Percentiles rank a stretch among this genome's conserved stretches.
Conservation (phyloP, 768 basidiomycete genomes). For the Pleurotus djamor region DNA sequence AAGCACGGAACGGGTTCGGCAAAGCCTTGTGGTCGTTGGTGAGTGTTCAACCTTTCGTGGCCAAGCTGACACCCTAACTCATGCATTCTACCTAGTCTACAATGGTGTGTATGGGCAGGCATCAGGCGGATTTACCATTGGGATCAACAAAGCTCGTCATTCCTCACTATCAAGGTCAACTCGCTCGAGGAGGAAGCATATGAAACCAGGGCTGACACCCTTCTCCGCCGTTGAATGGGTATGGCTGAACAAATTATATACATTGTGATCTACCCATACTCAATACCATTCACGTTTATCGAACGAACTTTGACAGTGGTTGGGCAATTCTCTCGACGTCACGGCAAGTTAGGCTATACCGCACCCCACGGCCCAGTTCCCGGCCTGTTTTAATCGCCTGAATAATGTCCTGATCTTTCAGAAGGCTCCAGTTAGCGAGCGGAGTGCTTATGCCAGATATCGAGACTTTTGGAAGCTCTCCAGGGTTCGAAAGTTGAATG, state of each 20-base stretch:
- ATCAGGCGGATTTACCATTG: slow-evolving; percentile 57
- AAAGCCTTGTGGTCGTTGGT: slow-evolving; percentile 52
- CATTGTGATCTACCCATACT: neutral
- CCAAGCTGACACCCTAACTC: neutral
- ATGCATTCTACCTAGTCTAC: slow-evolving; percentile 25
- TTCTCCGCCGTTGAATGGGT: slow-evolving; percentile 17
- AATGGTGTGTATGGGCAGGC: slow-evolving; percentile 58
- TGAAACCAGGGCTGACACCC: slow-evolving; percentile 42
- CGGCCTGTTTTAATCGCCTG: slow-evolving; percentile 46
- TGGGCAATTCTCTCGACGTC: slow-evolving; percentile 67
- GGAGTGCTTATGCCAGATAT: slow-evolving; percentile 19
- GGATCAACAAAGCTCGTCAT: slow-evolving; percentile 32
- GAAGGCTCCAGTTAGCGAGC: slow-evolving; percentile 58
- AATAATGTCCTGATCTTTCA: slow-evolving; percentile 39
- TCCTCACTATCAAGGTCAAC: slow-evolving; percentile 42
- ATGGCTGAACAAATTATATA: neutral
- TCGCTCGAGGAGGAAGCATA: slow-evolving; percentile 34
- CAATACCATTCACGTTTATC: neutral
- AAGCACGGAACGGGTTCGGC: slow-evolving; percentile 49
- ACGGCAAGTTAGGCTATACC: slow-evolving; percentile 87
- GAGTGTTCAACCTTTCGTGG: slow-evolving; percentile 5
- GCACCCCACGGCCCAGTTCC: slow-evolving; percentile 48
- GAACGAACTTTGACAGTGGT: slow-evolving; percentile 13
- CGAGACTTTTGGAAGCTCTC: slow-evolving; percentile 20
- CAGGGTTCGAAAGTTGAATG: slow-evolving; percentile 22